Base-by-base conservation (phyloP, 1,284 basidiomycete species). In the Amylostereum chailletii region DNA sequence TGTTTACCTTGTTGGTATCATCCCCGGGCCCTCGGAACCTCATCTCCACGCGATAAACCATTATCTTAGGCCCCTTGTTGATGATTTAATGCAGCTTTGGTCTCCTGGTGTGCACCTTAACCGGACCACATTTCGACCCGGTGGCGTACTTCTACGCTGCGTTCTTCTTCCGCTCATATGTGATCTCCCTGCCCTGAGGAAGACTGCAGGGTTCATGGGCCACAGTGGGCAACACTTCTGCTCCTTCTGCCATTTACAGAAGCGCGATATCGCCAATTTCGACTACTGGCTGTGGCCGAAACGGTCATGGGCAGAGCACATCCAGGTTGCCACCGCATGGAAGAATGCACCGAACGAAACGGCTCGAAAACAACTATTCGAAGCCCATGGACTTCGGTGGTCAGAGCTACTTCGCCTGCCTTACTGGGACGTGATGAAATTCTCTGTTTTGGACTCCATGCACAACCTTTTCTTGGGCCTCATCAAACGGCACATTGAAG, bases 351-450 rank as follows among this genome's bases (percentile, higher is more conserved):
- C 45, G 0, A 44, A 48, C 11, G 27, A 31, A 30, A 51, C 47
- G 31, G 53, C 46, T 27, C 45, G 52, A 5, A 46, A 57, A 8
- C 42, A 9, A 43, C 46, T 6, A 45, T 55, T 11, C 60, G 57
- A 9, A 40, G 45, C 32, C 41, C 56, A 56, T 49, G 68, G 69
- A 5, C 39, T 68, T 4, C 57, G 61, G 1, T 72, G 65, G 62
- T 66, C 67, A 0, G 62, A 68, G 43, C 53, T 74, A 3, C 55
- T 69, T 11, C 44, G 58, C 1, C 57, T 74, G 0, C 65, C 64
- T 0, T 73, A 72, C 48, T 73, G 64, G 62, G 60, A 71, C 48
- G 64, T 64, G 0, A 56, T 53, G 0, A 8, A 30, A 4, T 66
- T 60, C 31, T 34, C 65, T 0, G 52, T 67, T 0, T 50, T 71